Conservation (phyloP, 306 rosid genomes). For the Heteromeles arbutifolia region DNA sequence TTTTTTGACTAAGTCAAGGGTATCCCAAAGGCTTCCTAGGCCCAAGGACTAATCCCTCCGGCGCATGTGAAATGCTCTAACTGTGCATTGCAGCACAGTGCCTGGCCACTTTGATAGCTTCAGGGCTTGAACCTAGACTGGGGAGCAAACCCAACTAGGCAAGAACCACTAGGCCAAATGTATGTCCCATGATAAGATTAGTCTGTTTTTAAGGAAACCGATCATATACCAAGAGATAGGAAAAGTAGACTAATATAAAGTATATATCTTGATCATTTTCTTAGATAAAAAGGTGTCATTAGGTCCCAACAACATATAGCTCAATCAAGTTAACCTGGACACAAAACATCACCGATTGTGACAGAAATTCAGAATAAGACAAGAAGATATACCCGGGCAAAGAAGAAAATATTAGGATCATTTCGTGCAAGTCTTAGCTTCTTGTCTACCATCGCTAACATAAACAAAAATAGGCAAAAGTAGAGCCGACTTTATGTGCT, state of each 20-base stretch:
- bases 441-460: constrained; percentile 1
- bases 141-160: too few relatives aligned
- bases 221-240: neutral
- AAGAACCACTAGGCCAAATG: too few relatives aligned
- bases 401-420: neutral
- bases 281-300: neutral
- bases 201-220: neutral
- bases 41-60: too few relatives aligned
- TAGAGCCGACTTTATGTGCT: neutral
- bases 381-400: neutral
- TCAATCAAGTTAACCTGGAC: neutral
- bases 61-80: too few relatives aligned
- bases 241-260: neutral
- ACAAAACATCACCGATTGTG: neutral
- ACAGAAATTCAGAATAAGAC: neutral
- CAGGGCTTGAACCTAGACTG: too few relatives aligned
- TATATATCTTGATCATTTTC: neutral
- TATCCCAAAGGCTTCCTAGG: too few relatives aligned
- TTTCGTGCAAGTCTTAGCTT: constrained; percentile 12
- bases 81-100: too few relatives aligned
- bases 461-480: neutral
- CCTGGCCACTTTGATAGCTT: too few relatives aligned
- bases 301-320: neutral
- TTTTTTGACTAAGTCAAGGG: too few relatives aligned
- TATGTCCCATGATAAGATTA: neutral